phyloP scores from a whole-genome alignment of 441 rosid genomes.

The Jatropha podagrica region DNA sequence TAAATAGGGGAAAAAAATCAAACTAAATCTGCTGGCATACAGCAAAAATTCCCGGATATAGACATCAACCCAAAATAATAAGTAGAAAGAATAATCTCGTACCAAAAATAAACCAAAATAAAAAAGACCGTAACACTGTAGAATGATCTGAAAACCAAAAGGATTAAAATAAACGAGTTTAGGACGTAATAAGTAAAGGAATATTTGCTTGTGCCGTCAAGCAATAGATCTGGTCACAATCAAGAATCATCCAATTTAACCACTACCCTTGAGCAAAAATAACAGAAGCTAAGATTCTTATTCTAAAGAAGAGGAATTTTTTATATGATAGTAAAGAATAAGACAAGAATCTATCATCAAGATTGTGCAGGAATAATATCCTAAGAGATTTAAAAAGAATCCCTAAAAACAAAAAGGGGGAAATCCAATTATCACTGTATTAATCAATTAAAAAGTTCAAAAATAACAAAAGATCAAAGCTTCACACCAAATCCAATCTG shows the following conservation, averaged over 20 bases:
- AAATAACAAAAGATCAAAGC: not conserved
- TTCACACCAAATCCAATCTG: not conserved
- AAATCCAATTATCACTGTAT: not conserved
- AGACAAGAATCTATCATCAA: not conserved
- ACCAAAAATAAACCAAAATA: not conserved
- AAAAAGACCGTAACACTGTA: not conserved
- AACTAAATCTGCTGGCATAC: too few species aligned
- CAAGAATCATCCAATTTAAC: not conserved
- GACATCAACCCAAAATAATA: not conserved
- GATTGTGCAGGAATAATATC: constrained; percentile 3
- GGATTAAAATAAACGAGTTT: too few species aligned
- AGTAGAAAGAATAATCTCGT: not conserved
- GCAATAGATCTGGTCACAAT: not conserved
- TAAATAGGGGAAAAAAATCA: not conserved
- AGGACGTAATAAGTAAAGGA: not conserved
- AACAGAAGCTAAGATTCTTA: constrained; percentile 8
- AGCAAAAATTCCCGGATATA: not conserved
- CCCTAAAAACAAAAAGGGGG: not conserved
- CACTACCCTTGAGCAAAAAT: not conserved
- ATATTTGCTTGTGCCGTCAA: not conserved
- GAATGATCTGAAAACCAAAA: not conserved
- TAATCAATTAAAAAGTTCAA: not conserved
- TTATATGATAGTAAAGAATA: not conserved
- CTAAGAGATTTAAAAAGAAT: not conserved
- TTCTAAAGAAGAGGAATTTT: not conserved